Conservation (phyloP, 805 yeast species). For the Yarrowia porcina region DNA sequence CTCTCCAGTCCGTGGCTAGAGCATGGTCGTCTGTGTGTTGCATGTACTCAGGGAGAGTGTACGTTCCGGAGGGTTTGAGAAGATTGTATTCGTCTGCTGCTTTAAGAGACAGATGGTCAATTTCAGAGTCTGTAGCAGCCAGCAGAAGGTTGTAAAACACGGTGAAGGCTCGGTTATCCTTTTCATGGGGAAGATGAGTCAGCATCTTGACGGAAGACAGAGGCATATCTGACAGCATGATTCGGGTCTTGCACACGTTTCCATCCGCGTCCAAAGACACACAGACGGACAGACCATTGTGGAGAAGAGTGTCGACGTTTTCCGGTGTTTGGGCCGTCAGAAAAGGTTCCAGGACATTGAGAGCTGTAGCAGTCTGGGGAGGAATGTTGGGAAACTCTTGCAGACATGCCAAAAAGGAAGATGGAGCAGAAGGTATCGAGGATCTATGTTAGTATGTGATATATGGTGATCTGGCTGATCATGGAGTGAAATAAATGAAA, state of each 20-base stretch:
- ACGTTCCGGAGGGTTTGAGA: constrained; percentile 35
- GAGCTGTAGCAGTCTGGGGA: constrained; percentile 38
- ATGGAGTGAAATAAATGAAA: too few relatives aligned
- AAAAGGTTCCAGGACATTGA: constrained; percentile 41
- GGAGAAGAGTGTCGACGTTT: constrained; percentile 38
- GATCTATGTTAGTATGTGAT: constrained; percentile 26
- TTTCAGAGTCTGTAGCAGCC: constrained; percentile 36
- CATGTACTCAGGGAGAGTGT: constrained; percentile 39
- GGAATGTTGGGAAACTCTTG: constrained; percentile 40
- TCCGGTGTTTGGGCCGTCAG: constrained; percentile 40
- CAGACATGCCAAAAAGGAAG: constrained; percentile 36
- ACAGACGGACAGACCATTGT: constrained; percentile 38
- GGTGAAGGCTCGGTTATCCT: constrained; percentile 38
- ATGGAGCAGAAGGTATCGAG: constrained; percentile 33
- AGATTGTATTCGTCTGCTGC: constrained; percentile 34
- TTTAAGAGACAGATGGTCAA: constrained; percentile 36
- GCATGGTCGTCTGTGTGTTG: constrained; percentile 41
- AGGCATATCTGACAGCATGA: constrained; percentile 36
- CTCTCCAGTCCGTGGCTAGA: constrained; percentile 43
- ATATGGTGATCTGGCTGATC: too few relatives aligned
- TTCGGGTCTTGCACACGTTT: constrained; percentile 36
- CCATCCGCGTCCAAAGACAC: constrained; percentile 38
- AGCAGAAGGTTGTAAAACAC: constrained; percentile 41
- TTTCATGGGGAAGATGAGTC: constrained; percentile 32
- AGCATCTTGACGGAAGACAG: constrained; percentile 37